phyloP scores from a whole-genome alignment of 2,329 filamentous ascomycete species.

The Fusarium xyrophilum region DNA sequence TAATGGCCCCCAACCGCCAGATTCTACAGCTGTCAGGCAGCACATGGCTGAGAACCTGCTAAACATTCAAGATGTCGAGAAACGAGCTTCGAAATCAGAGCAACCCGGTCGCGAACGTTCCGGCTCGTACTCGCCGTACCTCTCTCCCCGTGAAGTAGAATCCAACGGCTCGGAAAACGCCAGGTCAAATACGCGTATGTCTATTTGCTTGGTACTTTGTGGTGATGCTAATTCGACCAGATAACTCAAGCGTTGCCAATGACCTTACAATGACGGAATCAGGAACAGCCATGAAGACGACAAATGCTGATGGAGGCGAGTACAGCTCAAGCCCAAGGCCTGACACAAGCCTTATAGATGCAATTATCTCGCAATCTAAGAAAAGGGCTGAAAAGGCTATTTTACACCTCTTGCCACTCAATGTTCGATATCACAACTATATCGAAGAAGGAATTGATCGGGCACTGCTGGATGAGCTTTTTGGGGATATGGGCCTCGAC shows the following conservation, averaged over 20 bases:
- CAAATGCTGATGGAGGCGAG: neutral
- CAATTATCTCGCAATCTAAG: slow-evolving; percentile 50
- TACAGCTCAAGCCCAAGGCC: neutral
- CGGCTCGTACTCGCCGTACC: slow-evolving; percentile 60
- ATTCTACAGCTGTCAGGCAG: neutral
- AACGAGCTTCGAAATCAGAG: slow-evolving; percentile 2
- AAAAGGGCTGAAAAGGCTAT: slow-evolving; percentile 72
- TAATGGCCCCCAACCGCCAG: neutral
- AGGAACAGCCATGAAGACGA: neutral
- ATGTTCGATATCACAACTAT: slow-evolving; percentile 76
- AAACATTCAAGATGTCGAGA: neutral
- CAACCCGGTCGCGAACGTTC: slow-evolving; percentile 52
- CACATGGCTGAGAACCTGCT: neutral
- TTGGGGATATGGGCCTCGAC: slow-evolving; percentile 70
- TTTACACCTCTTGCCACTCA: slow-evolving; percentile 67
- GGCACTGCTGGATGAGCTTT: slow-evolving; percentile 67
- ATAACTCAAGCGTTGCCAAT: slow-evolving; percentile 3
- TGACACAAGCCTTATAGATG: neutral
- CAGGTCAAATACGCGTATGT: slow-evolving; percentile 19
- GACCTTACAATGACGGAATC: neutral
- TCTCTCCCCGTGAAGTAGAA: slow-evolving; percentile 58
- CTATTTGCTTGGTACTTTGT: neutral
- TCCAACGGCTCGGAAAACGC: slow-evolving; percentile 18
- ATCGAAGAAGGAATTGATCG: slow-evolving; percentile 75
- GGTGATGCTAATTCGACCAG: slow-evolving; percentile 21